Base-by-base conservation (phyloP, 352 stramenopile genomes). In the Phytopythium helicoides region DNA sequence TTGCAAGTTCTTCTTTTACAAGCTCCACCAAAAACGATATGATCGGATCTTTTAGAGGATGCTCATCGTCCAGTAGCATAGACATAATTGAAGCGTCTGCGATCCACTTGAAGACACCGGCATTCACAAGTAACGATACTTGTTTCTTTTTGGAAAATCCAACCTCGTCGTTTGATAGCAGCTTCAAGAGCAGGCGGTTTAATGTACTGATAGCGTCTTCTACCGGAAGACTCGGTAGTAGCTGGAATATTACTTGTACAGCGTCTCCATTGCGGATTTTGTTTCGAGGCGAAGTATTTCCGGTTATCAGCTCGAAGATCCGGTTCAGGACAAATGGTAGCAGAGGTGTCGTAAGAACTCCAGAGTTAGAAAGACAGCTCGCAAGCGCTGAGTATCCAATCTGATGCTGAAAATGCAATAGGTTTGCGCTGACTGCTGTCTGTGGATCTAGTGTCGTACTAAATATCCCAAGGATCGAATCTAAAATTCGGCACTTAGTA, bases 211-310 rank as follows among this genome's bases (percentile, higher is more conserved):
- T 55, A 10, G 62, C 67, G 33, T 70, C 56, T 1, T 41, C 53
- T 11, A 54, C 36, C 1, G 66, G 45, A 16, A 91, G 59, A 16
- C 19, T 52, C 11, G 77, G 73, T 2, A 91, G 49, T 3, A 89
- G 34, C 11, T 40, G 42, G 46, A 91, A 87, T 6, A 91, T 14
- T 10, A 70, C 68, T 8, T 84, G 56, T 6, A 75, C 76, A 15
- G 81, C 77, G 36, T 87, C 53, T 7, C 73, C 73, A 54, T 86
- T 86, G 1, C 62, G 61, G 41, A 91, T 86, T 44, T 81, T 81
- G 55, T 64, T 76, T 18, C 69, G 48, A n/a, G 63, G 56, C 34
- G 58, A 35, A 7, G 40, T 23, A 15, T 58, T 52, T 8, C 76
- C 76, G 6, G 68, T 80, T 21, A 87, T 86, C 18, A 92, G 39